Percentiles rank a stretch among this genome's conserved stretches.
Evolutionary conservation across 257 asterid species (phyloP).

Genomic region (Marsdenia floribunda): DNA sequence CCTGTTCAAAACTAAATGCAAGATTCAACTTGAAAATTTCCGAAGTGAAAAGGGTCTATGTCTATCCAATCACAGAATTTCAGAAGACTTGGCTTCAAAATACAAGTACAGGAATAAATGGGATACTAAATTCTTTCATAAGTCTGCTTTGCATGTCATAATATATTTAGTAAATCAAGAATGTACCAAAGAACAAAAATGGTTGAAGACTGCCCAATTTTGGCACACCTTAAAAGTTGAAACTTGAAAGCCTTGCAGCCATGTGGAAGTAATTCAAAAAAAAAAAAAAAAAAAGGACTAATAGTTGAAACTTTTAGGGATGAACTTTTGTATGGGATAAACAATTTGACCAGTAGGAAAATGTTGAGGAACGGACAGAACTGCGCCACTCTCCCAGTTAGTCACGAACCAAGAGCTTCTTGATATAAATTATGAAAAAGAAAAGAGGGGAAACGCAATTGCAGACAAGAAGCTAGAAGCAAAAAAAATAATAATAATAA

Average conservation of each 20-base stretch:
- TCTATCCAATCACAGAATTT: background rate
- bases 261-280: background rate
- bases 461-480: background rate
- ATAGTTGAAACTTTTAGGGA: background rate
- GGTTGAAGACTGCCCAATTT: background rate
- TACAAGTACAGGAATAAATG: background rate
- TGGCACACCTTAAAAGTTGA: background rate
- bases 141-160: slow-evolving; percentile 2
- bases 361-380: slow-evolving; percentile 1
- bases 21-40: background rate
- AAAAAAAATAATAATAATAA: background rate
- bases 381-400: background rate
- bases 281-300: too few relatives aligned
- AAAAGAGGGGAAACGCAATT: background rate
- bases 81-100: background rate
- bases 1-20: background rate
- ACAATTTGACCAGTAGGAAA: background rate
- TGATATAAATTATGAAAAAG: background rate
- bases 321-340: background rate
- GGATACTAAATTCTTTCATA: background rate
- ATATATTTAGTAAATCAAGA: background rate
- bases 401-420: background rate
- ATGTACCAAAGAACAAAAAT: background rate
- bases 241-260: slow-evolving; percentile 1
- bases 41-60: background rate